phyloP scores from a whole-genome alignment of 805 yeast species.

The Henningerozyma blattae region DNA sequence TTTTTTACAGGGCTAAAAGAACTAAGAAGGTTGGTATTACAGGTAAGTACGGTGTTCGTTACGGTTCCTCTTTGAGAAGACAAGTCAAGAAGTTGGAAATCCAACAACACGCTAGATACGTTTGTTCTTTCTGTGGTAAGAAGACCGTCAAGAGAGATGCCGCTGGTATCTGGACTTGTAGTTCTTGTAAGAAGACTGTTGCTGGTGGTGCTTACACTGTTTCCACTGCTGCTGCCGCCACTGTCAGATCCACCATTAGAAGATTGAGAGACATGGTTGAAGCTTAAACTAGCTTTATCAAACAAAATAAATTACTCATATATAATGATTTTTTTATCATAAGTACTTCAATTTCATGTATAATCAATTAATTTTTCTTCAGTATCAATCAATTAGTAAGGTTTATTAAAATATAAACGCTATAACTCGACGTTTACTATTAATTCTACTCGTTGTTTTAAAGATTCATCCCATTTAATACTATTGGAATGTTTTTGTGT shows the following conservation, averaged over 20 bases:
- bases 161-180: slow-evolving; percentile 98
- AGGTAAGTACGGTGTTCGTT: slow-evolving; percentile 99
- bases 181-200: slow-evolving; percentile 87
- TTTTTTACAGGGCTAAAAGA: slow-evolving; percentile 83
- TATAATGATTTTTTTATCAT: neutral
- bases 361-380: neutral
- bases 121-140: slow-evolving; percentile 99
- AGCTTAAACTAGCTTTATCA: slow-evolving; percentile 49
- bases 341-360: neutral
- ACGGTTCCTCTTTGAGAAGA: slow-evolving; percentile 99
- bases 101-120: slow-evolving; percentile 98
- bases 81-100: slow-evolving; percentile 98
- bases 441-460: too few species aligned
- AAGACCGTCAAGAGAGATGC: slow-evolving; percentile 95
- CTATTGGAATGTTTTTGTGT: too few species aligned
- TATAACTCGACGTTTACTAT: too few species aligned
- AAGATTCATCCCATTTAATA: too few species aligned
- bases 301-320: neutral
- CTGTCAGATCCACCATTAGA: slow-evolving; percentile 99
- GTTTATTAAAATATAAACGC: too few species aligned
- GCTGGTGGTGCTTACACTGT: slow-evolving; percentile 99
- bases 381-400: neutral
- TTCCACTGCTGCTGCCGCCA: slow-evolving; percentile 99
- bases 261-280: slow-evolving; percentile 99
- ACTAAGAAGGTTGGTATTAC: slow-evolving; percentile 99